Percentiles rank a stretch among this genome's conserved stretches.
phyloP scores from a whole-genome alignment of 2,329 filamentous ascomycete species.

The Aureobasidium sp. region DNA sequence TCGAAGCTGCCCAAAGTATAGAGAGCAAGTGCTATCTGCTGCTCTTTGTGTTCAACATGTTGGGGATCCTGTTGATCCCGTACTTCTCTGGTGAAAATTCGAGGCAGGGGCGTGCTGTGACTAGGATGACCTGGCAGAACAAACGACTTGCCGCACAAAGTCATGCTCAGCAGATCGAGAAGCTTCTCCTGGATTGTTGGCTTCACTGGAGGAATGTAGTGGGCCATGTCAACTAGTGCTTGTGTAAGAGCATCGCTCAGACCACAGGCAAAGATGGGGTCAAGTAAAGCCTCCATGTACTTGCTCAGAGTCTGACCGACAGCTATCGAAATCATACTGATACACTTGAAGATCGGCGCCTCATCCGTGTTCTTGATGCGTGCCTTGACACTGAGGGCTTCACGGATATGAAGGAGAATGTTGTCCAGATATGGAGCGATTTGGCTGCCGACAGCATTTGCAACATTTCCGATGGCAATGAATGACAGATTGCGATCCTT shows the following conservation, averaged over 20 bases:
- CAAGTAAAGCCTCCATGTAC: conserved; percentile 91
- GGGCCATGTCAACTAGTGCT: conserved; percentile 95
- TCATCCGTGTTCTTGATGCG: conserved; percentile 52
- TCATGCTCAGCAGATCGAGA: conserved; percentile 88
- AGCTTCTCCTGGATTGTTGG: conserved; percentile 87
- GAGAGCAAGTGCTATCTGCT: conserved; percentile 84
- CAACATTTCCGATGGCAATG: conserved; percentile 89
- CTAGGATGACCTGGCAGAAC: conserved; percentile 85
- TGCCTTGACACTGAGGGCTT: conserved; percentile 77
- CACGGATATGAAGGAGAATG: conserved; percentile 85
- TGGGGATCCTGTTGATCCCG: conserved; percentile 80
- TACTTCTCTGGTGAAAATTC: conserved; percentile 55
- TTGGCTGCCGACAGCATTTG: conserved; percentile 88
- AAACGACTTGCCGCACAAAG: conserved; percentile 86
- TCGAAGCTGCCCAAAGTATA: conserved; percentile 98
- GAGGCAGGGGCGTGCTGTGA: conserved; percentile 71
- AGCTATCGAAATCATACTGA: conserved; percentile 89
- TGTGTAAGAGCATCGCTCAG: conserved; percentile 89
- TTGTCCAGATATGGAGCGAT: conserved; percentile 94
- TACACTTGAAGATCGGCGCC: conserved; percentile 87
- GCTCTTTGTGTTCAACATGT: conserved; percentile 69
- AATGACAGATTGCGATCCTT: conserved; percentile 93
- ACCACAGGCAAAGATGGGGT: conserved; percentile 95
- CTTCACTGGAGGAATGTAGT: conserved; percentile 94
- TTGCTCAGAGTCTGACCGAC: conserved; percentile 96